Evolutionary conservation across 768 basidiomycete species (phyloP).

Genomic region (Rhizopogon rudus): DNA sequence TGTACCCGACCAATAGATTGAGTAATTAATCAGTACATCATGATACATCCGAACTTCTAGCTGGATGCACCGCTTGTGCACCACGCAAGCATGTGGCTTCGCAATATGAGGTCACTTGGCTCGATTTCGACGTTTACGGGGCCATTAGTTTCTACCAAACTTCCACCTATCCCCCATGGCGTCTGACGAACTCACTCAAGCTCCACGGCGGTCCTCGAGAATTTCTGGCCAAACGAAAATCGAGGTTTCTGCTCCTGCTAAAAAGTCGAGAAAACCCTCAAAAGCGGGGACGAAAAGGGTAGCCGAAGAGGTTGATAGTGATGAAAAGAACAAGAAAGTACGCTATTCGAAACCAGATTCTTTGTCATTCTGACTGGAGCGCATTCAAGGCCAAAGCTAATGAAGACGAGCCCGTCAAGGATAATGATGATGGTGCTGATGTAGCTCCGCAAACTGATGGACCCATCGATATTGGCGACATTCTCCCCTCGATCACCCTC

Average conservation of each 20-base stretch:
- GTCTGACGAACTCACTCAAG: slow-evolving; percentile 11
- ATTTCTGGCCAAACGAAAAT: slow-evolving; percentile 42
- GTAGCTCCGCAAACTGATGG: slow-evolving; percentile 18
- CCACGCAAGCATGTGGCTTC: too few relatives aligned
- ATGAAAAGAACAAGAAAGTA: slow-evolving; percentile 32
- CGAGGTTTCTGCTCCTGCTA: slow-evolving; percentile 16
- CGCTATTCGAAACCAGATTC: not conserved
- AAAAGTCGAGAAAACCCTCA: slow-evolving; percentile 17
- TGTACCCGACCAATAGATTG: too few relatives aligned
- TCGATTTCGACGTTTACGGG: too few relatives aligned
- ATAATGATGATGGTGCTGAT: slow-evolving; percentile 6
- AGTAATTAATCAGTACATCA: too few relatives aligned
- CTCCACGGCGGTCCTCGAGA: slow-evolving; percentile 48
- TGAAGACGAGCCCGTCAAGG: slow-evolving; percentile 20
- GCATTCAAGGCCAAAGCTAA: slow-evolving; percentile 13
- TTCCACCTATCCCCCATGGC: too few relatives aligned
- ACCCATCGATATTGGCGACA: slow-evolving; percentile 66
- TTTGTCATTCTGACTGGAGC: slow-evolving; percentile 1
- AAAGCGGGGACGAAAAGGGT: slow-evolving; percentile 33
- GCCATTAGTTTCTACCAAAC: too few relatives aligned
- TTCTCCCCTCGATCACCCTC: slow-evolving; percentile 65
- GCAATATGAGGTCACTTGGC: too few relatives aligned
- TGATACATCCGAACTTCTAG: too few relatives aligned
- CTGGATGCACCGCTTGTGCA: too few relatives aligned
- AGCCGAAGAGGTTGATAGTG: slow-evolving; percentile 18